Conservation (phyloP, 163 green algal species). For the Volvox carteri region DNA sequence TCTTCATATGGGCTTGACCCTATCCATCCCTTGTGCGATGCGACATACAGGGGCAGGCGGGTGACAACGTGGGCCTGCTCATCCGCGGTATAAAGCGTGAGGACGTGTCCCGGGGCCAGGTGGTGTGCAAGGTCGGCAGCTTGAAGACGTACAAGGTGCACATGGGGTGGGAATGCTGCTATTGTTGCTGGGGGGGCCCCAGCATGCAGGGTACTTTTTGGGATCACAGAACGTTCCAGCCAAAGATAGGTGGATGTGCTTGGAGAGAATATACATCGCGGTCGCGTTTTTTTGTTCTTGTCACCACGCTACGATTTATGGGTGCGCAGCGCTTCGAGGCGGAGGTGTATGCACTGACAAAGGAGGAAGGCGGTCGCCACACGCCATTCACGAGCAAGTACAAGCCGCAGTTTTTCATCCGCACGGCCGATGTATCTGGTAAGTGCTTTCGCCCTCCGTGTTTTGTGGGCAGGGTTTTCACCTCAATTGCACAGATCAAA, state of each 20-base stretch:
- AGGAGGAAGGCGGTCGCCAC: conserved; percentile 99
- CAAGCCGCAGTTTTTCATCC: conserved; percentile 99
- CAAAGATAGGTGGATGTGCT: too few species aligned
- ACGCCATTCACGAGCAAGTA: conserved; percentile 99
- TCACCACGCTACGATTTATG: too few species aligned
- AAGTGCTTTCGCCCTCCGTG: too few species aligned
- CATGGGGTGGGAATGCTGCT: too few species aligned
- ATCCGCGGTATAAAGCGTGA: conserved; percentile 97
- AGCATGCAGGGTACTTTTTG: too few species aligned
- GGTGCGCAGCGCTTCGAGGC: conserved; percentile 81
- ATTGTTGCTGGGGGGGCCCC: too few species aligned
- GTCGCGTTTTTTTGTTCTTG: too few species aligned
- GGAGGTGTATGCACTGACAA: conserved; percentile 97
- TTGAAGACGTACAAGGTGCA: conserved; percentile 80
- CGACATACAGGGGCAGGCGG: conserved; percentile 87
- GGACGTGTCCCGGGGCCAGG: conserved; percentile 92
- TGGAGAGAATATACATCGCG: too few species aligned
- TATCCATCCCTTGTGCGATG: background rate
- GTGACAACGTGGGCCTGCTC: conserved; percentile 98
- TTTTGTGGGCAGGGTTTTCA: too few species aligned
- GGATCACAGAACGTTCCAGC: too few species aligned
- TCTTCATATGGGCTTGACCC: background rate
- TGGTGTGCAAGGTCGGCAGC: conserved; percentile 83
- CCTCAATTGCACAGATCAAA: too few species aligned
- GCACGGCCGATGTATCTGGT: conserved; percentile 98